Evolutionary conservation across 306 rosid species (phyloP), one percentile per base, ranked within the genome.

Genomic region (Vachellia collinsii): DNA sequence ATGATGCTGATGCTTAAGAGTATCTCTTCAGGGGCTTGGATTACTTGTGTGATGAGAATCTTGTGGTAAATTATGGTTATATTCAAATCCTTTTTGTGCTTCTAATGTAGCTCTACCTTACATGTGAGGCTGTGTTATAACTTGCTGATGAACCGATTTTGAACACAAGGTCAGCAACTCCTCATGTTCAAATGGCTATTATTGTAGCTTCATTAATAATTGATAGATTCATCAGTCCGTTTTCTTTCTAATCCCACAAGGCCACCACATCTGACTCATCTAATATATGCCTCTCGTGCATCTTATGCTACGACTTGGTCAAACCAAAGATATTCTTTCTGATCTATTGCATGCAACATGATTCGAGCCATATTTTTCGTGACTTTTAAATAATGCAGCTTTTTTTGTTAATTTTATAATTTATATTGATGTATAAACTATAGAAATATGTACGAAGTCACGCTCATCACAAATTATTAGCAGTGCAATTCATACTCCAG

Each of bases 51-150:
- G 54, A n/a, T 50, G 70, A 42, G 20, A 58, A 76, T 47, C 61
- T 65, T 38, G 71, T 65, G 71, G 25, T 64, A 34, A 13, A 64
- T 12, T 37, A 23, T 59, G 43, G 74, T 74, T 29, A 37, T 77
- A 63, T 76, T 79, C 65, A 74, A 51, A 56, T 7, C 56, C 38
- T 38, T 11, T 79, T 48, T 50, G 3, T 53, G 25, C 47, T 68
- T 67, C 53, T 50, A 3, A 17, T n/a, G 72, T 67, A 16, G 8
- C 54, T 62, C 74, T 84, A 67, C 53, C 66, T 47, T 81, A 84
- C 85, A 83, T 85, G 73, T 81, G 77, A 86, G 81, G 84, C 74
- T 84, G 84, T 84, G 84, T 64, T 8, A 63, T 39, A 19, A 62
- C 77, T 47, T 79, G 71, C 65, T 69, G 70, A 73, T 71, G 74